Base-by-base conservation (phyloP, 805 yeast genomes). In the Pichia heedii region DNA sequence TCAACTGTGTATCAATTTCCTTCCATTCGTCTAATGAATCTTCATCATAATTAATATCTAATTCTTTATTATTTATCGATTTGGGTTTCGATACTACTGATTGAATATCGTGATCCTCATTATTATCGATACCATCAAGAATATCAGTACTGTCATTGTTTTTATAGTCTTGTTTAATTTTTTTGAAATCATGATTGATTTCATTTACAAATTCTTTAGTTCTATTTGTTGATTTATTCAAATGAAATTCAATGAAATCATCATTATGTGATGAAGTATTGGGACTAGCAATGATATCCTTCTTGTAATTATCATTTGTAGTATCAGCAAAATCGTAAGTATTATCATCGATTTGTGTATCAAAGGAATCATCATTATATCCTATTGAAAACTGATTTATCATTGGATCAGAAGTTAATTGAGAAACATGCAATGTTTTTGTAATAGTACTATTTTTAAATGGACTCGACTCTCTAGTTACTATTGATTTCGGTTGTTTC, bases 1-100 rank as follows among this genome's bases (percentile, higher is more conserved):
- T 77, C 3, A 95, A 79, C 24, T 86, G 80, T 0, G 90, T 79
- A 36, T 84, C 82, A 86, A 93, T 88, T 16, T 84, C 77, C 55
- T 83, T 80, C 98, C 98, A 93, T 24, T 72, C 81, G 13, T 69
- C 74, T 30, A 71, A 75, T 16, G 67, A 73, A 20, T 50, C 57
- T 6, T 51, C 44, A 33, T 51, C 58, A 22, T 51, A 51, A 32
- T 43, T 41, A 4, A 43, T 48, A 27, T 41, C 42, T 11, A 50
- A 29, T 19, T 45, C 45, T 16, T 40, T 37, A 22, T 40, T 41
- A 22, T 33, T 39, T 3, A 16, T 5, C 18, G 34, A 30, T 16
- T 36, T 40, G 13, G 19, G 11, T 3, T 35, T 32, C 10, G 42
- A 43, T 30, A 11, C 11, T 8, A 10, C 32, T 13, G 18, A 12